phyloP scores from a whole-genome alignment of 176 grass and related monocot species.

The Saccharum officinarum region DNA sequence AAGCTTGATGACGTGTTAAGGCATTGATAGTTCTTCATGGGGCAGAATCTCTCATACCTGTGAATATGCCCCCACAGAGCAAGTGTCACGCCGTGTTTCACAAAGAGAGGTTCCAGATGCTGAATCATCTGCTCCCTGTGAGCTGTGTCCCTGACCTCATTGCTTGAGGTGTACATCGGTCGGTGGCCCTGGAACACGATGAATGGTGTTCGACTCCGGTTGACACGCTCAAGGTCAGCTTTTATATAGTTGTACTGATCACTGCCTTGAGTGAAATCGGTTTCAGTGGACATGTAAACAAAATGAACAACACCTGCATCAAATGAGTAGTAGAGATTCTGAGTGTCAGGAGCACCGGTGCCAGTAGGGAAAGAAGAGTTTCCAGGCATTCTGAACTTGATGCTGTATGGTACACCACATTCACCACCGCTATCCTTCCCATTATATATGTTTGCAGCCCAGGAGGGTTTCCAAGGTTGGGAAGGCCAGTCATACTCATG shows the following conservation, averaged over 20 bases:
- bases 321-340: conserved; percentile 73
- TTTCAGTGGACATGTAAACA: conserved; percentile 92
- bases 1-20: conserved; percentile 68
- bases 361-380: neutral
- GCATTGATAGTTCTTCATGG: conserved; percentile 74
- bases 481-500: conserved; percentile 37
- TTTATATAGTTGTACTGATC: conserved; percentile 86
- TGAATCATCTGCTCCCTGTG: conserved; percentile 69
- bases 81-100: conserved; percentile 80
- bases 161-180: conserved; percentile 88
- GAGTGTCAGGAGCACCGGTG: conserved; percentile 54
- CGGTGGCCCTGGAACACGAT: conserved; percentile 90
- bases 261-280: conserved; percentile 70
- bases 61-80: conserved; percentile 96
- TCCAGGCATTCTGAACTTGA: neutral
- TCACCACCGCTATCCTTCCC: neutral
- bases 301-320: conserved; percentile 95
- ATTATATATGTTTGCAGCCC: neutral
- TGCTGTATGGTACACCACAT: neutral
- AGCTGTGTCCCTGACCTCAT: conserved; percentile 60
- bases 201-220: conserved; percentile 82
- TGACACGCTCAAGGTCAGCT: conserved; percentile 71
- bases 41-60: conserved; percentile 95
- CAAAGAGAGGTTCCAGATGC: conserved; percentile 73
- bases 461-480: conserved; percentile 83